Percentiles rank a stretch among this genome's conserved stretches.
Evolutionary conservation across 768 basidiomycete genomes (phyloP).

Genomic region (Pulveroboletus sp.): DNA sequence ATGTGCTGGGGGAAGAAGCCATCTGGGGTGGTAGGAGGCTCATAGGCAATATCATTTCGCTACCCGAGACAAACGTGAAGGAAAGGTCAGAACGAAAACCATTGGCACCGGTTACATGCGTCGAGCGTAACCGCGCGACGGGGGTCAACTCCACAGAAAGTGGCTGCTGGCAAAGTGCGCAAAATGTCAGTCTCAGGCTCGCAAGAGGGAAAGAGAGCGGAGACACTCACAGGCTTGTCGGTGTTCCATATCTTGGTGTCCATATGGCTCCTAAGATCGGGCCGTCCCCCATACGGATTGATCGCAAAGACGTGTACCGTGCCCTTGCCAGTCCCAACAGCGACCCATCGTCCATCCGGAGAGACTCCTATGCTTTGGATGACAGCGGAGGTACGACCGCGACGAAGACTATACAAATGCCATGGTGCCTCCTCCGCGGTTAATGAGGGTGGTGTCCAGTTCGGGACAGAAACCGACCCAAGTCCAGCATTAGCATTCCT

Average conservation of each 20-base stretch:
- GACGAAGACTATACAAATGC: conserved; percentile 63
- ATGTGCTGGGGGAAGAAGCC: conserved; percentile 26
- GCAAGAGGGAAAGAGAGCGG: not conserved
- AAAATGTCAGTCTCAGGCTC: not conserved
- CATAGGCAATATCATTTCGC: conserved; percentile 33
- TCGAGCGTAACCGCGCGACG: conserved; percentile 48
- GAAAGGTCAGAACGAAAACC: conserved; percentile 40
- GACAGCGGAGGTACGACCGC: conserved; percentile 67
- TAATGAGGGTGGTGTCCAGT: not conserved
- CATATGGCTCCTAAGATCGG: conserved; percentile 59
- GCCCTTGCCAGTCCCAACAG: conserved; percentile 57
- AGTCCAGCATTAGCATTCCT: conserved; percentile 3
- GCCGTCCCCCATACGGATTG: conserved; percentile 70
- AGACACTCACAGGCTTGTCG: conserved; percentile 38
- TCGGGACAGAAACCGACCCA: not conserved
- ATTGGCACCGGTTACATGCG: conserved; percentile 25
- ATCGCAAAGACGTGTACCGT: conserved; percentile 71
- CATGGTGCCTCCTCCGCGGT: conserved; percentile 31
- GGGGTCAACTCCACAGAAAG: conserved; percentile 52
- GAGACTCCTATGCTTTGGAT: conserved; percentile 46
- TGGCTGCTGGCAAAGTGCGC: conserved; percentile 37
- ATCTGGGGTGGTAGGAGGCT: conserved; percentile 34
- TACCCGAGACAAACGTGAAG: conserved; percentile 47
- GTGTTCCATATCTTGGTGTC: conserved; percentile 54
- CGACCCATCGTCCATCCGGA: conserved; percentile 62